Evolutionary conservation across 2,329 filamentous ascomycete genomes (phyloP), one percentile per base, ranked within the genome.

Genomic region (Lachnum nothofagi): DNA sequence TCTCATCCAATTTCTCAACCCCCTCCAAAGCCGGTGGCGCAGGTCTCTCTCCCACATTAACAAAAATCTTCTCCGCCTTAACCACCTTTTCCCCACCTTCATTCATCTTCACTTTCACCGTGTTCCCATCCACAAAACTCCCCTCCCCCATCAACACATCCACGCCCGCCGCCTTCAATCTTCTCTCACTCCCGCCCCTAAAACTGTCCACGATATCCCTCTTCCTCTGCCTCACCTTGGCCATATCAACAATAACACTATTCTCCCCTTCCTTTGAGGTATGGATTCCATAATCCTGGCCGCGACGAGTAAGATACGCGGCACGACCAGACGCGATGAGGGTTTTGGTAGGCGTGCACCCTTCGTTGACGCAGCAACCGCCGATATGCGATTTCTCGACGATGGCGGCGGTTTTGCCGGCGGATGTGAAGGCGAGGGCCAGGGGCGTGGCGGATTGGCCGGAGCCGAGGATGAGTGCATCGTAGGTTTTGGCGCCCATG

Each of bases 291-390:
- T 75, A 78, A 31, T 75, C 70, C 3, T 54, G 57, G 0, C 66
- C 69, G 2, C 74, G 65, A 2, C 64, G 58, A 1, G 70, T 61
- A 8, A 76, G 51, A 56, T 78, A 72, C 2, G 75, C 76, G 2
- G 71, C 68, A 3, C 74, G 65, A 1, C 74, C 77, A 17, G 72
- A 76, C 3, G 76, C 70, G 42, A 80, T 72, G 69, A 80, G 72
- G 7, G 77, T 79, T 60, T 79, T 80, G 17, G 77, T 79, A 0
- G 76, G 76, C 9, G 76, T 79, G 56, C 77, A 79, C 4, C 76
- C 76, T 52, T 75, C 74, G 48, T 79, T 78, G 46, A 79, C 64
- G 53, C 76, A 79, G 48, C 72, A 75, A 9, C 76, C 77, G n/a
- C 73, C 76, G 2, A 79, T 65, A 45, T 75, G 68, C 0, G 65